Evolutionary conservation across 2,329 filamentous ascomycete species (phyloP), one percentile per base, ranked within the genome.

Genomic region (Lanzia echinophila): DNA sequence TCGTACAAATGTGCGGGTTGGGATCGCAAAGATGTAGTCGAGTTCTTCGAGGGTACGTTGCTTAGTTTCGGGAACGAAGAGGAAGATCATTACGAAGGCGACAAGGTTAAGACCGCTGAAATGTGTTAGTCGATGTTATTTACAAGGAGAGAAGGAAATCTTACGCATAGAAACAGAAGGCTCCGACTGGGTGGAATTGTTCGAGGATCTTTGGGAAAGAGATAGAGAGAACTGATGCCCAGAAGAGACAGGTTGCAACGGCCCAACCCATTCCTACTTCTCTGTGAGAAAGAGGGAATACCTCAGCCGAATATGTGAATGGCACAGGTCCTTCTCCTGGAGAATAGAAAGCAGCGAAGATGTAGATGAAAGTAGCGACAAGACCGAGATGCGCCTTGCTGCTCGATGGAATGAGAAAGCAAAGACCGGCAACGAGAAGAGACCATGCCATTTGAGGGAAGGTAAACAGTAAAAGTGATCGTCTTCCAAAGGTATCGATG

Each of bases 371-470:
- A 3, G 83, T 70, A 0, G 81, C 79, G 13, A 85, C 75, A 0
- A 79, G 66, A 1, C 70, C 79, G 7, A 79, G 66, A 64, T 77
- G 75, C 0, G 74, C 75, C 3, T 20, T 44, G 13, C 19, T 68
- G 22, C 59, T 69, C 62, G 24, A 60, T 1, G 44, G 67, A n/a
- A 83, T 74, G 44, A 77, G 73, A 53, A 79, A 81, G 60, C 75
- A 79, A 50, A 84, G 74, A 1, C 79, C 82, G 12, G 78, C 80
- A 0, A 79, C 78, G 1, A 85, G 72, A 17, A 86, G 68, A 10
- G 80, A 82, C 79, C 81, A 83, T 17, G 77, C 78, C 81, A 85
- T 86, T 55, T 84, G 74, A 0, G 82, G 82, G 63, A 86, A 84
- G 2, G 82, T 85, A 67, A 85, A 84, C 0, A 84, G 70, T 2